Base-by-base conservation (phyloP, 345 rosid species). In the Arabidopsis suecica region DNA sequence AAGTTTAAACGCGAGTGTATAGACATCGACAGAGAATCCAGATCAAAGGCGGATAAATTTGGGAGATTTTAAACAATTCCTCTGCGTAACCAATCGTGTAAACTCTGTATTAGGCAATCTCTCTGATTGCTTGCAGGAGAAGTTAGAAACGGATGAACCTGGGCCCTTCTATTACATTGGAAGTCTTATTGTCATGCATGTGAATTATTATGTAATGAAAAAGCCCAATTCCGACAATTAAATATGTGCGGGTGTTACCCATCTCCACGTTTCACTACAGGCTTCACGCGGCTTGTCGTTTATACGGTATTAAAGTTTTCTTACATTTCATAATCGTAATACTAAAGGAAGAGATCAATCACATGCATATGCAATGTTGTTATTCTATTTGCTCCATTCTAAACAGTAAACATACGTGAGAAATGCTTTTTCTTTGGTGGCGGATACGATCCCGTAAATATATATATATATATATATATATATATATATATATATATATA, bases 351-450 rank as follows among this genome's bases (percentile, higher is more conserved):
- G 28, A 55, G 20, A 54, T 54, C 7, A 6, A 33, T 41, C 48
- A 30, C 57, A 20, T 42, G 45, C 48, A 54, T 32, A 62, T 41
- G 55, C 55, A 41, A 53, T 72, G 69, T 36, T 72, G 69, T 36
- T 53, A 7, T 49, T 49, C 49, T 38, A 5, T 5, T 51, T 71
- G 12, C 8, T 47, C 67, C 58, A 34, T 71, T 25, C 8, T 59
- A 22, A 70, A 47, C 59, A 28, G 18, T 16, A 16, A 16, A 16
- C 4, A 28, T 47, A 58, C 20, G 57, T 14, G 57, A 14, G 18
- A 47, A 40, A 68, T 25, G 38, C 16, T 22, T 40, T 32, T 32
- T 44, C 53, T 54, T 40, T 25, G n/a, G 11, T 60, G 18, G 14
- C 10, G 47, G 47, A 70, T 60, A 37, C 18, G 18, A 71, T 60